Conservation (phyloP, 441 rosid species). For the Erysimum cheiri region DNA sequence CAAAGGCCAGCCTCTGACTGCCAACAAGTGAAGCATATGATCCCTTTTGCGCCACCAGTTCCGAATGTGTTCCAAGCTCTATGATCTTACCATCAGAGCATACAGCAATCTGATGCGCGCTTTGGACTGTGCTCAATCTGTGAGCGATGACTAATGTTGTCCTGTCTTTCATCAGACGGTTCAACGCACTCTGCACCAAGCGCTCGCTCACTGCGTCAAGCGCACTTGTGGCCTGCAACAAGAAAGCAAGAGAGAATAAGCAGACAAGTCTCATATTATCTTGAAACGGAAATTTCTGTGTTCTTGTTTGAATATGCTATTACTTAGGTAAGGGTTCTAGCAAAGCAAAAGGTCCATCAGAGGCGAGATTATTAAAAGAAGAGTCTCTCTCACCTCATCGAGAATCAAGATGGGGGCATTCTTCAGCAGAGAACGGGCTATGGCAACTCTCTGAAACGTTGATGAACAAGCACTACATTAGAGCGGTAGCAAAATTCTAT, state of each 20-base stretch:
- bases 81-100: constrained; percentile 73
- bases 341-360: not conserved
- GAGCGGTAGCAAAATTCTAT: constrained; percentile 7
- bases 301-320: constrained; percentile 1
- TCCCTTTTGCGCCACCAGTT: constrained; percentile 73
- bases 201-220: constrained; percentile 91
- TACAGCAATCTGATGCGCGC: constrained; percentile 84
- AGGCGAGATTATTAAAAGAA: constrained; percentile 18
- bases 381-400: constrained; percentile 70
- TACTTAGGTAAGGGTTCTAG: constrained; percentile 5
- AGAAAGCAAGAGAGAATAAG: not conserved
- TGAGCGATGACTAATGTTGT: constrained; percentile 92
- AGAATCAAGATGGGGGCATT: constrained; percentile 86
- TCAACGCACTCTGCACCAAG: constrained; percentile 84
- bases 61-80: constrained; percentile 85
- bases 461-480: constrained; percentile 34
- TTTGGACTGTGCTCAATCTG: constrained; percentile 93
- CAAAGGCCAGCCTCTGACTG: constrained; percentile 91
- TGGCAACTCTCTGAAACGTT: constrained; percentile 78
- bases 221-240: constrained; percentile 86
- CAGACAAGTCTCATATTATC: not conserved
- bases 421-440: constrained; percentile 86
- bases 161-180: constrained; percentile 84
- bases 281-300: not conserved
- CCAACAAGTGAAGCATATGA: constrained; percentile 84